Evolutionary conservation across 345 rosid genomes (phyloP).

Genomic region (Sonneratia alba): DNA sequence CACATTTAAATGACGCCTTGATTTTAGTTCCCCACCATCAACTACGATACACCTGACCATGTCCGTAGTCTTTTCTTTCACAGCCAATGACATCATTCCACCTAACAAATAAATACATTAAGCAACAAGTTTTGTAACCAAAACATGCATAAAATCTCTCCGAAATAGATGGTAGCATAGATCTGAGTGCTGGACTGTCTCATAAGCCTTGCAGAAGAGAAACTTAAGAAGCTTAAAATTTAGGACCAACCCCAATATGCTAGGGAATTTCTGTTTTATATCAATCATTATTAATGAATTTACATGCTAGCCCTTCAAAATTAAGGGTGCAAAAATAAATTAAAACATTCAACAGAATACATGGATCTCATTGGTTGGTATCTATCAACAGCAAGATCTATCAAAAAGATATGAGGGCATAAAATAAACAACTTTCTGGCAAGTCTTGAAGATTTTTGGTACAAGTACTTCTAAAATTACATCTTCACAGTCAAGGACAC

Average conservation of each 20-base stretch:
- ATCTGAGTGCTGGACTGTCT: background rate
- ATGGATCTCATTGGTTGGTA: background rate
- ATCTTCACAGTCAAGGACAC: background rate
- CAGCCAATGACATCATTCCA: slow-evolving; percentile 98
- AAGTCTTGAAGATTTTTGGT: background rate
- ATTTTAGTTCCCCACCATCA: slow-evolving; percentile 92
- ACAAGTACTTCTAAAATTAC: background rate
- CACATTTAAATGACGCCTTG: slow-evolving; percentile 94
- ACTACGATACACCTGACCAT: slow-evolving; percentile 62
- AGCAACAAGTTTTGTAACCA: background rate
- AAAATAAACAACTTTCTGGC: background rate
- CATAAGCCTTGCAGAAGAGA: background rate
- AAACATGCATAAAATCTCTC: background rate
- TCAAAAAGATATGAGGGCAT: background rate
- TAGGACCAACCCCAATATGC: background rate
- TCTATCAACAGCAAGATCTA: background rate
- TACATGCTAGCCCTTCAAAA: background rate
- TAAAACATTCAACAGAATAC: background rate
- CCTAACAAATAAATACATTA: slow-evolving; percentile 27
- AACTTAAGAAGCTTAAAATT: background rate
- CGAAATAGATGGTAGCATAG: background rate
- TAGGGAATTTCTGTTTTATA: background rate
- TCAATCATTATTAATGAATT: background rate
- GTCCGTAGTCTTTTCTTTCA: slow-evolving; percentile 68
- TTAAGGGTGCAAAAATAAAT: background rate